Percentiles rank a stretch among this genome's conserved stretches.
These are phyloP conservation scores for Talaromyces albobiverticillius DNA, from an alignment of 2,329 filamentous ascomycete species.

Conservation along the genomic window DNA sequence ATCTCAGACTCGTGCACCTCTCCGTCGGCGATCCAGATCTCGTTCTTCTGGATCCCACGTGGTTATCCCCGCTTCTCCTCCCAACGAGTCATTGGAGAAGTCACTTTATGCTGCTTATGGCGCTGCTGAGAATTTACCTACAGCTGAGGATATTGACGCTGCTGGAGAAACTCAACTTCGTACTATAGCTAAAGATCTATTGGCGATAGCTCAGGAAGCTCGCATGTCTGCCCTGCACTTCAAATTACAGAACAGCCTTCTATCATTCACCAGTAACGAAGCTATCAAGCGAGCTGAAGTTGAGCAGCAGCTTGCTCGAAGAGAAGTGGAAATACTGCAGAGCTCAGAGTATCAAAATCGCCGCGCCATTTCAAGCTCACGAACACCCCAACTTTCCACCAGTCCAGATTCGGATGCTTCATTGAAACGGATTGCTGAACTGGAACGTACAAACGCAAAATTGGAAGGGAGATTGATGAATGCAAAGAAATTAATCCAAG, in stretches of 20 bases:
- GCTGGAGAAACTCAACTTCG: constrained; percentile 54
- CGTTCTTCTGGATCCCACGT: constrained; percentile 34
- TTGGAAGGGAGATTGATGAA: constrained; percentile 65
- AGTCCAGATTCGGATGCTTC: constrained; percentile 58
- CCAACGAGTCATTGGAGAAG: constrained; percentile 41
- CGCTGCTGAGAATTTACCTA: constrained; percentile 44
- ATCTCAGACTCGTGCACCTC: constrained; percentile 51
- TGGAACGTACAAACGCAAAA: constrained; percentile 63
- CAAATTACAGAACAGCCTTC: constrained; percentile 83
- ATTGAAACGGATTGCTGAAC: constrained; percentile 60
- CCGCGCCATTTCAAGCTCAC: constrained; percentile 51
- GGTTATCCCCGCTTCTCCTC: constrained; percentile 50
- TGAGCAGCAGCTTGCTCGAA: constrained; percentile 85
- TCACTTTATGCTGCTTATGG: constrained; percentile 42
- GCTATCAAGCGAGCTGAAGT: constrained; percentile 83
- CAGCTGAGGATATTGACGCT: constrained; percentile 50
- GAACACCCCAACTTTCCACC: constrained; percentile 37
- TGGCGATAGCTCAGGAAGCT: constrained; percentile 57
- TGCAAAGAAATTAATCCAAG: constrained; percentile 77
- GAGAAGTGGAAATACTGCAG: constrained; percentile 81
- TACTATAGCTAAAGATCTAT: constrained; percentile 53
- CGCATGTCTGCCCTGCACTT: constrained; percentile 87
- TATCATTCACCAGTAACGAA: constrained; percentile 79
- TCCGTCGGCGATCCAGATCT: constrained; percentile 41
- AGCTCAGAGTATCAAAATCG: constrained; percentile 68